A percentile compares a stretch with the other conserved stretches of the same genome.
Conservation (phyloP, 768 basidiomycete genomes). For the Kwoniella dendrophila region DNA sequence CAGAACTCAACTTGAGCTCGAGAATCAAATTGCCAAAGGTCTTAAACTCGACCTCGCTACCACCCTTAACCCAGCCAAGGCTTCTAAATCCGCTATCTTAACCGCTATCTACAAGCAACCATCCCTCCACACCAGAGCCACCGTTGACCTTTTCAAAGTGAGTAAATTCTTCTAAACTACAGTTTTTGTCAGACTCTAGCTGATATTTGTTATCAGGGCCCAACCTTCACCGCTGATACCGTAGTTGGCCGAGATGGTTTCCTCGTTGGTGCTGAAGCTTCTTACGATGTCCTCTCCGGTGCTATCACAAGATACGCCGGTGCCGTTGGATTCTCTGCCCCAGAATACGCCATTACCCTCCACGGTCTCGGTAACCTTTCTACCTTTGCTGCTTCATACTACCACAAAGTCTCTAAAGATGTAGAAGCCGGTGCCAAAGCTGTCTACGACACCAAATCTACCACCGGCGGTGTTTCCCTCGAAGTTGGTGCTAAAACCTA, state of each 20-base stretch:
- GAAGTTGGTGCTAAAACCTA: conserved; percentile 96
- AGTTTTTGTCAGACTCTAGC: background rate
- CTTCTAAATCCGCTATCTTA: conserved; percentile 77
- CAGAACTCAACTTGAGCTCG: conserved; percentile 87
- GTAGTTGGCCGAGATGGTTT: conserved; percentile 96
- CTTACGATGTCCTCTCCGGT: conserved; percentile 95
- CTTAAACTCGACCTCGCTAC: conserved; percentile 91
- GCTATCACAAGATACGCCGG: conserved; percentile 87
- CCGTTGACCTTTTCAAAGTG: conserved; percentile 93
- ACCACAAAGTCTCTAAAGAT: conserved; percentile 66
- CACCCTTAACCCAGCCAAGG: conserved; percentile 81
- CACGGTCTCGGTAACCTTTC: conserved; percentile 94
- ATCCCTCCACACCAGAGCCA: conserved; percentile 85
- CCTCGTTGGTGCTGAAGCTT: conserved; percentile 92
- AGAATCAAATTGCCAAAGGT: conserved; percentile 95
- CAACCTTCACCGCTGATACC: conserved; percentile 93
- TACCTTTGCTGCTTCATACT: conserved; percentile 93
- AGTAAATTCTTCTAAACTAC: conserved; percentile 31
- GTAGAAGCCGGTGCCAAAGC: conserved; percentile 62
- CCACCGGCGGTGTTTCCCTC: conserved; percentile 79
- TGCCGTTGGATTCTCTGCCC: conserved; percentile 91
- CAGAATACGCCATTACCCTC: conserved; percentile 82
- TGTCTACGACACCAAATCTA: conserved; percentile 89
- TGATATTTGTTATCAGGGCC: conserved; percentile 65
- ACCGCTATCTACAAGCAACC: conserved; percentile 93